These are phyloP conservation scores for Isoetes taiwanensis DNA, from an alignment of 75 land plant species.

Conservation along the genomic window DNA sequence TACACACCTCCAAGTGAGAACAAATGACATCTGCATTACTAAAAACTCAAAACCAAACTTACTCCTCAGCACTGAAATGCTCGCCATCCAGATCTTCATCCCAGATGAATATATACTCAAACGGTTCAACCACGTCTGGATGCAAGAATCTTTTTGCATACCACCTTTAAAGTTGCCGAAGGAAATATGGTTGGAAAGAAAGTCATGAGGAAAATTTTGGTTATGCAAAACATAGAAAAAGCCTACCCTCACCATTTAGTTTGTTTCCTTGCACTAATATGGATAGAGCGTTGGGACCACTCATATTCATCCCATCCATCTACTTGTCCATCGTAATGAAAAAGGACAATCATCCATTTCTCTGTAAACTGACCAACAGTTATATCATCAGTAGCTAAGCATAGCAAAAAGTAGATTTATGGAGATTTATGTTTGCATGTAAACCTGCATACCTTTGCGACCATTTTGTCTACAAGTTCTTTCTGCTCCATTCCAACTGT, in stretches of 20 bases:
- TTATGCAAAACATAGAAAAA: no score
- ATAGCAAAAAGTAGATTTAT: background rate
- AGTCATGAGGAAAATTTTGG: no score
- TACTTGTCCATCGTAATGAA: slow-evolving; percentile 88
- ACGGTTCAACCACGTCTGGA: slow-evolving; percentile 38
- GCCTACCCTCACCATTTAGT: slow-evolving; percentile 69
- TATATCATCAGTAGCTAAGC: slow-evolving; percentile 4
- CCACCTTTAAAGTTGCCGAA: slow-evolving; percentile 52
- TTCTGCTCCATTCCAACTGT: slow-evolving; percentile 34
- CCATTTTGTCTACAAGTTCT: slow-evolving; percentile 17
- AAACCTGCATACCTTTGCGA: slow-evolving; percentile 28
- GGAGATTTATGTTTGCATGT: background rate
- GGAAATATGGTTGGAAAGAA: no score
- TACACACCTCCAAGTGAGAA: no score
- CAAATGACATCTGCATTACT: no score
- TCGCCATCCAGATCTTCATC: slow-evolving; percentile 52
- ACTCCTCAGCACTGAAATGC: slow-evolving; percentile 44
- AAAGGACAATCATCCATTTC: slow-evolving; percentile 66
- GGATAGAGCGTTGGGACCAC: slow-evolving; percentile 82
- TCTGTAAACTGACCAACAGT: slow-evolving; percentile 68
- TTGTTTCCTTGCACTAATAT: slow-evolving; percentile 71
- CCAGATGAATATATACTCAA: slow-evolving; percentile 38
- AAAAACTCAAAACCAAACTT: slow-evolving; percentile 9
- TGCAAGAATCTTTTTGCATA: slow-evolving; percentile 61
- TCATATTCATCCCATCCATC: slow-evolving; percentile 91